phyloP scores from a whole-genome alignment of 1,284 basidiomycete species.

The Rhodotorula mucilaginosa region DNA sequence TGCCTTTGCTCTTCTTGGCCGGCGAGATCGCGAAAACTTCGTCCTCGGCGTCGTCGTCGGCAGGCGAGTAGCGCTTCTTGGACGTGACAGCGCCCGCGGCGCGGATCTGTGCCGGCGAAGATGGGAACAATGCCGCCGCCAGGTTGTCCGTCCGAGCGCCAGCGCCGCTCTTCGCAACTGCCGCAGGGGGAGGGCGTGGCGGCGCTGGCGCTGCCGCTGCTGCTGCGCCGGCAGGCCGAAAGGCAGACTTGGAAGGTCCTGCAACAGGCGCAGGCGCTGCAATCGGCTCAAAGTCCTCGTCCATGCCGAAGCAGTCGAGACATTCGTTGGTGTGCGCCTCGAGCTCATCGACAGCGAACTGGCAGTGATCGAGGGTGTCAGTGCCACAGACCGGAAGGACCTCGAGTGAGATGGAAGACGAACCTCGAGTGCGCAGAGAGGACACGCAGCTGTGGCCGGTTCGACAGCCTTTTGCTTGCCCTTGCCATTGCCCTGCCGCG shows the following conservation, averaged over 20 bases:
- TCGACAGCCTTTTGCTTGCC: neutral
- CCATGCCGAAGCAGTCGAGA: neutral
- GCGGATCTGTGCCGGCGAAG: neutral
- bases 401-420: neutral
- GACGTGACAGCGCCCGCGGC: neutral
- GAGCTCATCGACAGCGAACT: neutral
- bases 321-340: slow-evolving; percentile 2
- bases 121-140: neutral
- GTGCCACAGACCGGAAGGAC: no score
- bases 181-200: neutral
- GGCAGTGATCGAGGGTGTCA: neutral
- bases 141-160: neutral
- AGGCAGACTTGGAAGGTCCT: neutral
- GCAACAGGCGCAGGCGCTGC: neutral
- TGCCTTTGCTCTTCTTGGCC: slow-evolving; percentile 1
- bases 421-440: neutral
- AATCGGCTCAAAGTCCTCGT: neutral
- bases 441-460: neutral
- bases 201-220: no score
- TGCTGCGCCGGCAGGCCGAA: slow-evolving; percentile 1
- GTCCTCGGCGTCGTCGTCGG: neutral
- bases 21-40: neutral
- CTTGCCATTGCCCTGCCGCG: neutral
- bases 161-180: neutral
- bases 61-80: neutral